phyloP scores from a whole-genome alignment of 805 yeast species.

The Sungouiella thailandica region DNA sequence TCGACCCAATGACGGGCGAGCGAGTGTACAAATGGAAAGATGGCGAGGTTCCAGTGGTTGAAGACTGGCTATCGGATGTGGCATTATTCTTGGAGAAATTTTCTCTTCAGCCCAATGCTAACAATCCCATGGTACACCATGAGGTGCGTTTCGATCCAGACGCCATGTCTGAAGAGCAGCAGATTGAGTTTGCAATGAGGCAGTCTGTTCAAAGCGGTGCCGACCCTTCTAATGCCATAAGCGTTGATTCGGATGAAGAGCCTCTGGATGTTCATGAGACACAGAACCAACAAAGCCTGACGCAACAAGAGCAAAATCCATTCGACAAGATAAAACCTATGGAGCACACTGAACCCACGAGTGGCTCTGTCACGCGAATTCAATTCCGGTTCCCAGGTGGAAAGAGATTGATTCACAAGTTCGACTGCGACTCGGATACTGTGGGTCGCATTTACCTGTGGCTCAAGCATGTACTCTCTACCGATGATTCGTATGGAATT shows the following conservation, averaged over 20 bases:
- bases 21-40: conserved; percentile 71
- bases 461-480: conserved; percentile 55
- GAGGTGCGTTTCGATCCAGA: conserved; percentile 59
- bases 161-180: conserved; percentile 76
- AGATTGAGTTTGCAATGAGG: conserved; percentile 67
- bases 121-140: conserved; percentile 63
- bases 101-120: conserved; percentile 57
- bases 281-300: conserved; percentile 2
- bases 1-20: conserved; percentile 97
- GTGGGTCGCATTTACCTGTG: conserved; percentile 60
- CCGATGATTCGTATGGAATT: conserved; percentile 47
- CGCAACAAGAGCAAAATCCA: conserved; percentile 27
- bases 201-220: conserved; percentile 47
- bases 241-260: conserved; percentile 17
- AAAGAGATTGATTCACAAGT: conserved; percentile 69
- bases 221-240: conserved; percentile 25
- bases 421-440: conserved; percentile 47
- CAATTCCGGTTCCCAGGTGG: conserved; percentile 91
- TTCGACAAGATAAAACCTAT: conserved; percentile 47
- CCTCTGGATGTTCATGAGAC: conserved; percentile 8
- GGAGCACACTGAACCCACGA: conserved; percentile 60
- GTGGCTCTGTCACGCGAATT: conserved; percentile 62
- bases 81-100: conserved; percentile 62
- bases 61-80: conserved; percentile 61
- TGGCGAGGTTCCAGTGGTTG: conserved; percentile 52